These are phyloP conservation scores for Russula compacta DNA, from an alignment of 768 basidiomycete species.

Conservation along the genomic window DNA sequence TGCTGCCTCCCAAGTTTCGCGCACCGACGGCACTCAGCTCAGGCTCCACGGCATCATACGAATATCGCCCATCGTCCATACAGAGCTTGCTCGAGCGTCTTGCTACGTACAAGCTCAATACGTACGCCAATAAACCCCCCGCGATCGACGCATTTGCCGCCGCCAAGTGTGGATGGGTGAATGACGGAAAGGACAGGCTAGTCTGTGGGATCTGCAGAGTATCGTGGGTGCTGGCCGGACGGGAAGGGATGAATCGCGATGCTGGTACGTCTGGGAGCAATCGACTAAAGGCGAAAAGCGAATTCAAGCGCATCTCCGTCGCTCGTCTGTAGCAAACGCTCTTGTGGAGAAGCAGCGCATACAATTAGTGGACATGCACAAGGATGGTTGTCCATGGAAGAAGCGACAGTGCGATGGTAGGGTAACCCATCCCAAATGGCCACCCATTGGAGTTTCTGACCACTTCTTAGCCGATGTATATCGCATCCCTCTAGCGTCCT, in stretches of 20 bases:
- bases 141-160: conserved; percentile 73
- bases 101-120: conserved; percentile 67
- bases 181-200: conserved; percentile 73
- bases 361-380: conserved; percentile 62
- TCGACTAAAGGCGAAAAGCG: neutral
- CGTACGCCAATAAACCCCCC: conserved; percentile 70
- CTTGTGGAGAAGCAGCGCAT: conserved; percentile 65
- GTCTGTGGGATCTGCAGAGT: conserved; percentile 62
- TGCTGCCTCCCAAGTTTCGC: conserved; percentile 38
- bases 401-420: conserved; percentile 70
- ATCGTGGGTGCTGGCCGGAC: conserved; percentile 66
- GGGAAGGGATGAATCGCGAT: conserved; percentile 64
- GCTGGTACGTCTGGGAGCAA: conserved; percentile 52
- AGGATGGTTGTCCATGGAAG: conserved; percentile 80
- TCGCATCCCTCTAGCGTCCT: conserved; percentile 61
- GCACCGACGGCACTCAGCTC: conserved; percentile 25
- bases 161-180: conserved; percentile 75
- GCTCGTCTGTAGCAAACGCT: conserved; percentile 41
- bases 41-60: conserved; percentile 33
- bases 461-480: neutral
- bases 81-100: conserved; percentile 66
- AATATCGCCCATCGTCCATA: conserved; percentile 73
- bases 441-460: neutral
- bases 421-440: conserved; percentile 19
- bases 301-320: neutral